A percentile compares a stretch with the other conserved stretches of the same genome.
Conservation (phyloP, 257 asterid species). For the Solanum tacnaense region DNA sequence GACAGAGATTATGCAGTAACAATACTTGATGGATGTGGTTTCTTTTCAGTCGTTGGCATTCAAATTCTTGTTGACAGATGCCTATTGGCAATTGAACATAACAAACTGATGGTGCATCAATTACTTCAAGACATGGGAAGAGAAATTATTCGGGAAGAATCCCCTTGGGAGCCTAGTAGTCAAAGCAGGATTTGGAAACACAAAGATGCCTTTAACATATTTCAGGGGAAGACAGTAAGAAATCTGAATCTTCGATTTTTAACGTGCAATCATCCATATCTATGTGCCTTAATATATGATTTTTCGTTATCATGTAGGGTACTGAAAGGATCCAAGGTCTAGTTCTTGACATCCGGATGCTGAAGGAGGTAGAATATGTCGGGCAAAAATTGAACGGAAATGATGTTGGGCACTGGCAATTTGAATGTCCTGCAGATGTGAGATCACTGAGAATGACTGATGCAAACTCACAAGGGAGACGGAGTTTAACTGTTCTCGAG, state of each 20-base stretch:
- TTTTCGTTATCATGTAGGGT: not conserved
- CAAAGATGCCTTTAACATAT: not conserved
- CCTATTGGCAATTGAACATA: not conserved
- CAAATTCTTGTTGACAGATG: not conserved
- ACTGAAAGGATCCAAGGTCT: slow-evolving; percentile 1
- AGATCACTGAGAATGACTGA: not conserved
- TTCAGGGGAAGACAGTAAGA: not conserved
- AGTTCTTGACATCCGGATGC: not conserved
- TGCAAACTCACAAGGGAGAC: not conserved
- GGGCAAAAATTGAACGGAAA: not conserved
- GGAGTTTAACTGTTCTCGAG: not conserved
- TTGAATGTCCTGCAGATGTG: not conserved
- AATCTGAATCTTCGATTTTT: not conserved
- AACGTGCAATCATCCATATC: not conserved
- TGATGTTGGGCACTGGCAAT: not conserved
- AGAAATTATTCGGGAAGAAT: slow-evolving; percentile 7
- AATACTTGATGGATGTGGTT: not conserved
- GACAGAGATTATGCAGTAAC: not conserved
- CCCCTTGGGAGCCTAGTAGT: not conserved
- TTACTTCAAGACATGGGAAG: slow-evolving; percentile 7
- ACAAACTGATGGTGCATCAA: slow-evolving; percentile 4
- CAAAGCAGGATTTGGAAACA: slow-evolving; percentile 6
- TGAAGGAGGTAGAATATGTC: not conserved
- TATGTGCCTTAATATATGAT: not conserved
- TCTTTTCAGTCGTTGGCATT: not conserved